These are phyloP conservation scores for Rehmannia glutinosa DNA, from an alignment of 257 asterid genomes.

Conservation along the genomic window DNA sequence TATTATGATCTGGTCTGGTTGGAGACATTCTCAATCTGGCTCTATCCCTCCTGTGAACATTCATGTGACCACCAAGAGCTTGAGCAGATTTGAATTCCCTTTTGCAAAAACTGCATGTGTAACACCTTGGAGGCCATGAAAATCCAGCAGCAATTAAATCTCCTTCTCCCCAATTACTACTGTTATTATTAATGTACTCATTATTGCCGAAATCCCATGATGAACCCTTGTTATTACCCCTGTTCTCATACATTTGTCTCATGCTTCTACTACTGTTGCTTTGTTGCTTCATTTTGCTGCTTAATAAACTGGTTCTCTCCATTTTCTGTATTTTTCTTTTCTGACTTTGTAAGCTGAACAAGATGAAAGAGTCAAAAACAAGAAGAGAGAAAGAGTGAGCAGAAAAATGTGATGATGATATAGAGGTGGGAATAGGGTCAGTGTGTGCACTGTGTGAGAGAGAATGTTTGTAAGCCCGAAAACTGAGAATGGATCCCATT, in stretches of 20 bases:
- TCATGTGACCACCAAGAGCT: slow-evolving; percentile 98
- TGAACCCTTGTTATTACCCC: slow-evolving; percentile 27
- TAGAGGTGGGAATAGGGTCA: slow-evolving; percentile 12
- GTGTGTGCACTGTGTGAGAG: slow-evolving; percentile 16
- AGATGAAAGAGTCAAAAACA: neutral
- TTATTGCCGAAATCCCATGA: slow-evolving; percentile 17
- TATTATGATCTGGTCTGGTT: neutral
- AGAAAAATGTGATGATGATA: slow-evolving; percentile 12
- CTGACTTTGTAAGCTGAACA: slow-evolving; percentile 4
- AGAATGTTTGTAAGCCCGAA: slow-evolving; percentile 20
- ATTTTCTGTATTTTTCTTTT: neutral
- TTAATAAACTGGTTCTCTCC: slow-evolving; percentile 20
- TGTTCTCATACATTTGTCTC: slow-evolving; percentile 30
- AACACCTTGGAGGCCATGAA: slow-evolving; percentile 89
- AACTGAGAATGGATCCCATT: slow-evolving; percentile 31
- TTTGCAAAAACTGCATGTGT: slow-evolving; percentile 80
- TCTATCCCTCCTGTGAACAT: slow-evolving; percentile 84
- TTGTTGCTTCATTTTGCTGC: slow-evolving; percentile 20
- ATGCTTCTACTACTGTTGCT: slow-evolving; percentile 13
- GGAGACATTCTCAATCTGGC: slow-evolving; percentile 64
- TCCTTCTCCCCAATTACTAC: slow-evolving; percentile 19
- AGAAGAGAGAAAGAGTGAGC: neutral
- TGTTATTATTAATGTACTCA: neutral
- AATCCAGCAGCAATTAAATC: slow-evolving; percentile 49
- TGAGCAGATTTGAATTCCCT: slow-evolving; percentile 94